Base-by-base conservation (phyloP, 352 stramenopile species). In the Phytophthora cryptogea region DNA sequence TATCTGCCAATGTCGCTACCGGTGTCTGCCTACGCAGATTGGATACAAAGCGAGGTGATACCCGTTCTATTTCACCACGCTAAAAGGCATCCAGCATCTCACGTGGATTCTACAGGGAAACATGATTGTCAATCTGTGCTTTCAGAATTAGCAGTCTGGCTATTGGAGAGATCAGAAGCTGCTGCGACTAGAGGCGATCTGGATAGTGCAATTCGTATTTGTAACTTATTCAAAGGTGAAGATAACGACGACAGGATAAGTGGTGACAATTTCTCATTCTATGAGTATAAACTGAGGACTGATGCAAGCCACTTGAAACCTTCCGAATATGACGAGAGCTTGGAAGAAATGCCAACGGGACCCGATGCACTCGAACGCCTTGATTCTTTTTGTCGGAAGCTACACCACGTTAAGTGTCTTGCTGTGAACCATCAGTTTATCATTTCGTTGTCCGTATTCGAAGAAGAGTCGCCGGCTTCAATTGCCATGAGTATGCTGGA, bases 401-500 rank as follows among this genome's bases (percentile, higher is more conserved):
- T 92, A 14, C 63, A 54, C 9, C 72, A 92, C 42, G 80, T 92
- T 42, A 70, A 83, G 14, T 48, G 74, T 45, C 63, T 92, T 5
- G 62, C 74, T 17, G 46, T 58, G 6, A 41, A 66, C 8, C 80
- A 92, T 54, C 37, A 66, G 5, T 90, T 90, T 50, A 72, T 74
- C 28, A 83, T 90, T 36, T 87, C 83, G 0, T 55, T 90, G 2
- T 52, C 61, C 23, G 49, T 86, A 8, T 89, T 90, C 20, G 41
- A 68, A 37, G 67, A 78, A 32, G 82, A 92, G 64, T 88, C 78
- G 0, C 74, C 83, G 2, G 56, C 67, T 23, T 80, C 76, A 16
- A 92, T 92, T 41, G 83, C 80, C 5, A 86, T 89, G 83, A 86
- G 78, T 41, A 89, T 92, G 74, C 58, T 92, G 10, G 80, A 87